Base-by-base conservation (phyloP, 2,329 filamentous ascomycete genomes). In the Penicillium paneum region DNA sequence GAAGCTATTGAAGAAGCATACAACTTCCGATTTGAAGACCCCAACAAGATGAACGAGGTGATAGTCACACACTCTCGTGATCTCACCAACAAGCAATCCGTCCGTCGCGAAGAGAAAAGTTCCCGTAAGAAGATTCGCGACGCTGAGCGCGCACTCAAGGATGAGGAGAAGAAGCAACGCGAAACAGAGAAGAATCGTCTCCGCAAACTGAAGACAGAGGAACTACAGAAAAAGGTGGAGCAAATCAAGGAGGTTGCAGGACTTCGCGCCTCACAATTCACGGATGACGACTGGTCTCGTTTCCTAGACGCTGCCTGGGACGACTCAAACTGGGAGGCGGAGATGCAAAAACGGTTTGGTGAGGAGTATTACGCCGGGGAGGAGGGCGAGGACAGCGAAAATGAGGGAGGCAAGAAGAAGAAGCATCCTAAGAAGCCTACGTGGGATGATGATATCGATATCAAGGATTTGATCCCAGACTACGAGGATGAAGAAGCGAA, bases 381-480 rank as follows among this genome's bases (percentile, higher is more conserved):
- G 46, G 74, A 77, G 11, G 85, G 89, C 12, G 81, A 76, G 3
- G 79, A 74, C 8, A 76, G 70, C n/a, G 79, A 76, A 45, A 82
- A 76, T 38, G 74, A 75, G 17, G 70, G 67, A 62, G 56, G 44
- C 54, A 68, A 46, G 52, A 85, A 83, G 70, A 85, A 83, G 68
- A 85, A 84, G 38, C 86, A 80, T 60, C 75, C 82, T 10, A 91
- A 90, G 80, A 96, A 96, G 76, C 91, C 90, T 10, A 89, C 85
- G 59, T 99, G 93, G 88, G 90, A 97, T 65, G 91, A 97, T 67
- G 94, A 99, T 70, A 97, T 99, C 65, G 92, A 97, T 69, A 97
- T 99, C 76, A 91, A 89, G 57, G 93, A 96, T 71, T 81, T 97
- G 47, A 78, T 96, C 28, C 91, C 91, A 1, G 90, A 96, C 57